Percentiles rank a stretch among this genome's conserved stretches.
phyloP scores from a whole-genome alignment of 2,329 filamentous ascomycete genomes.

The Neoscytalidium dimidiatum region DNA sequence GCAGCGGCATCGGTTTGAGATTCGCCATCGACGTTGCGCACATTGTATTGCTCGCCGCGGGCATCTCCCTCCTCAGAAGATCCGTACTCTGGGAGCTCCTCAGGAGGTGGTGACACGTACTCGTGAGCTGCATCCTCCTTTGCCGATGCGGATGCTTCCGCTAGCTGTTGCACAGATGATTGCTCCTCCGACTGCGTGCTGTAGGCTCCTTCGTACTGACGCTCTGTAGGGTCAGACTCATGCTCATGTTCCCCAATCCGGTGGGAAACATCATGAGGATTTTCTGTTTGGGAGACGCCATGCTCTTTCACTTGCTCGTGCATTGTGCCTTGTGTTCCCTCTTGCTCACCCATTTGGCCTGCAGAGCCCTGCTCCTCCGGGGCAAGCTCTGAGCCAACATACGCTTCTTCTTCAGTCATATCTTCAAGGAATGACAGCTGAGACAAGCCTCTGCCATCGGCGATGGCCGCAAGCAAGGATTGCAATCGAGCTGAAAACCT shows the following conservation, averaged over 20 bases:
- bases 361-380: neutral
- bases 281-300: neutral
- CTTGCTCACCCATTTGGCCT: neutral
- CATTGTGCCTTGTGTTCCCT: neutral
- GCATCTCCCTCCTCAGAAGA: neutral
- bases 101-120: neutral
- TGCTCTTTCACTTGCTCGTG: neutral
- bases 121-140: neutral
- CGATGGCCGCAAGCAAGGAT: slow-evolving; percentile 54
- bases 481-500: slow-evolving; percentile 56
- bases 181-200: neutral
- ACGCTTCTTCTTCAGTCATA: slow-evolving; percentile 25
- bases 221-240: neutral
- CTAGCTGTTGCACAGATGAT: neutral
- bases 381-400: slow-evolving; percentile 14
- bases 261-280: neutral
- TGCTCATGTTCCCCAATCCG: too few relatives aligned
- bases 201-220: neutral
- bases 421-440: slow-evolving; percentile 41
- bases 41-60: neutral
- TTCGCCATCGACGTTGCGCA: neutral
- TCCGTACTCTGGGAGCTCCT: slow-evolving; percentile 2
- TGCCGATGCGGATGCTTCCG: neutral
- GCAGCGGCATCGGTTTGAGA: neutral
- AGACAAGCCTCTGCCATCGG: slow-evolving; percentile 60